Evolutionary conservation across 2,329 filamentous ascomycete genomes (phyloP), one percentile per base, ranked within the genome.

Genomic region (Diaporthe capsici): DNA sequence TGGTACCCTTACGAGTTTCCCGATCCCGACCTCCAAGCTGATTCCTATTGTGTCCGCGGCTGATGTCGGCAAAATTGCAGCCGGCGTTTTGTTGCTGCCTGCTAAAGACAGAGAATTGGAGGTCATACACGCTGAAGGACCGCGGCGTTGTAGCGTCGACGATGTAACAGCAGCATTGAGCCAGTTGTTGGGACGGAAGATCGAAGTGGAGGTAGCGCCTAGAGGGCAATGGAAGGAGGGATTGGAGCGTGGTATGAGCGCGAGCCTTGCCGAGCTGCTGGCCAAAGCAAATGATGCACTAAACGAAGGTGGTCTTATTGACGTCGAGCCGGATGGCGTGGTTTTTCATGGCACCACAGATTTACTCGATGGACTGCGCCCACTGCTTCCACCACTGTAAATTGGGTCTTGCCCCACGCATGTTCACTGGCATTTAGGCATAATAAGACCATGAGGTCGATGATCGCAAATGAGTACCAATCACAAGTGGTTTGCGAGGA

Each of bases 131-230:
- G 55, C 10, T 60, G 57, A 39, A 60, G 34, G 57, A 15, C 57
- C 57, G 4, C 57, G 34, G 12, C 20, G 57, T 25, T n/a, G 7
- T 25, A 60, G 57, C 34, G 34, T 60, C 12, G 57, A 39, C 22
- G 57, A 60, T 60, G 34, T 39, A 25, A 34, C 57, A n/a, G 34
- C 57, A 39, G 57, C 57, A 39, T 60, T 60, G 34, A 60, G 57
- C 22, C 20, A 39, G 22, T 39, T 39, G 22, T 15, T 60, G 34
- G 57, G 57, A 39, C 57, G 20, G 34, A 39, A 60, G 57, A 60
- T 60, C 34, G 20, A 39, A n/a, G 17, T 60, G 34, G 22, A 60
- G 10, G 57, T 60, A 2, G 34, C 57, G 20, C 57, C 34, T 60
- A 22, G 34, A 39, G 34, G 10, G 34, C 20, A 60, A n/a, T 60